Evolutionary conservation across 2,329 filamentous ascomycete species (phyloP).

Genomic region (Boeremia lycopersici): DNA sequence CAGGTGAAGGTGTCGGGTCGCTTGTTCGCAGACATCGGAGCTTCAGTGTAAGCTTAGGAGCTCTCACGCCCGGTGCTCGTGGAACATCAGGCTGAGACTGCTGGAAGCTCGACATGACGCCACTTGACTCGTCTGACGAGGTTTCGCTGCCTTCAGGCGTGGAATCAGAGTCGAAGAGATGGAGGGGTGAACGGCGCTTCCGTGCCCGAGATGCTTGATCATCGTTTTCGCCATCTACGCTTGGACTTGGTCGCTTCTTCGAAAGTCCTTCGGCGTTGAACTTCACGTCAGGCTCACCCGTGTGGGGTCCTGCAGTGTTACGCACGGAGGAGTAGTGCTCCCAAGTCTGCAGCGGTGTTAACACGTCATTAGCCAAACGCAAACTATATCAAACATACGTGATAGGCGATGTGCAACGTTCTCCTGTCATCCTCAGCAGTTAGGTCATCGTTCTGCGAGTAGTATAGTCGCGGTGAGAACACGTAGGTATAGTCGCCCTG

Average conservation of each 20-base stretch:
- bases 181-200: conserved; percentile 58
- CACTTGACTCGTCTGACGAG: conserved; percentile 45
- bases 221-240: conserved; percentile 58
- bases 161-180: conserved; percentile 52
- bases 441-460: conserved; percentile 33
- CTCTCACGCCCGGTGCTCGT: conserved; percentile 24
- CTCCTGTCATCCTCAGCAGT: conserved; percentile 41
- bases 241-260: conserved; percentile 58
- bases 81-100: conserved; percentile 31
- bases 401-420: conserved; percentile 65
- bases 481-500: conserved; percentile 59
- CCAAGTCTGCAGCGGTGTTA: conserved; percentile 56
- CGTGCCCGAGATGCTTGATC: conserved; percentile 57
- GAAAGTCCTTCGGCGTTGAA: conserved; percentile 35
- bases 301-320: conserved; percentile 63
- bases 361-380: conserved; percentile 6
- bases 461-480: conserved; percentile 51
- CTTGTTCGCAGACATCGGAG: conserved; percentile 39
- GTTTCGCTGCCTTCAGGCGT: conserved; percentile 43
- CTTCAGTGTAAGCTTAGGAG: conserved; percentile 41
- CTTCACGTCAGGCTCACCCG: conserved; percentile 59
- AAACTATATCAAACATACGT: conserved; percentile 55
- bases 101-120: conserved; percentile 33
- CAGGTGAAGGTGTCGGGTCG: conserved; percentile 25
- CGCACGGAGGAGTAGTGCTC: conserved; percentile 72